Conservation (phyloP, 163 green algal species). For the Prototheca wickerhamii region DNA sequence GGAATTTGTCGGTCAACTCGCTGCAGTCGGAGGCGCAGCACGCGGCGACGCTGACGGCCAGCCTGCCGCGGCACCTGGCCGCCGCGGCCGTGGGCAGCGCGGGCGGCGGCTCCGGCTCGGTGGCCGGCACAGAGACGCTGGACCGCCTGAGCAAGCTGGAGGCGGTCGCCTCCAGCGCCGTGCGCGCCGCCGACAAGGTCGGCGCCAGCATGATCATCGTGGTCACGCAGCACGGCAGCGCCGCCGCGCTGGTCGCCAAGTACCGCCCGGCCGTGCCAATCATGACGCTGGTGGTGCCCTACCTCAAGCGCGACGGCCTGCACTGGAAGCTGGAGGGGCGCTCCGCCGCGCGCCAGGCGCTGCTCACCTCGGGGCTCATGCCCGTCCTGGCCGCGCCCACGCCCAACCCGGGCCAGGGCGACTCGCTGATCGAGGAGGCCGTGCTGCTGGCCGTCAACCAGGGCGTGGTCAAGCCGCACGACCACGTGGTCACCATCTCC, state of each 20-base stretch:
- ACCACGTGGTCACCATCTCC: conserved; percentile 56
- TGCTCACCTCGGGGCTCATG: conserved; percentile 66
- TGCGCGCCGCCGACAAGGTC: conserved; percentile 75
- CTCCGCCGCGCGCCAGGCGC: conserved; percentile 58
- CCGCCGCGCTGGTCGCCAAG: conserved; percentile 75
- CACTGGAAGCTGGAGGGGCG: conserved; percentile 52
- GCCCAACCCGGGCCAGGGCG: conserved; percentile 29
- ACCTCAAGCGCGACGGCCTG: conserved; percentile 49
- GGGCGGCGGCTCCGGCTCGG: neutral
- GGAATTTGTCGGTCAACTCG: neutral
- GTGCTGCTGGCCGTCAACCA: conserved; percentile 28
- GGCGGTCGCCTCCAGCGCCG: conserved; percentile 71
- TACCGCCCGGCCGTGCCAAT: conserved; percentile 78
- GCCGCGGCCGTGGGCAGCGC: neutral
- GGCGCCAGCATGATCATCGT: conserved; percentile 71
- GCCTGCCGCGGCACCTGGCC: neutral
- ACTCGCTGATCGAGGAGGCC: conserved; percentile 50
- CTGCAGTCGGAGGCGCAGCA: conserved; percentile 5
- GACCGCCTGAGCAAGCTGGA: conserved; percentile 55
- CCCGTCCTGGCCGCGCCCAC: conserved; percentile 77
- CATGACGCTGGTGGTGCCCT: conserved; percentile 75
- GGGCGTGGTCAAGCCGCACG: conserved; percentile 45
- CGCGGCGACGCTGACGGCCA: neutral
- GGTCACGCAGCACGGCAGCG: conserved; percentile 73
- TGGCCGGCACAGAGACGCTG: neutral